Base-by-base conservation (phyloP, 23 red algal species). In the Chondrus crispus region DNA sequence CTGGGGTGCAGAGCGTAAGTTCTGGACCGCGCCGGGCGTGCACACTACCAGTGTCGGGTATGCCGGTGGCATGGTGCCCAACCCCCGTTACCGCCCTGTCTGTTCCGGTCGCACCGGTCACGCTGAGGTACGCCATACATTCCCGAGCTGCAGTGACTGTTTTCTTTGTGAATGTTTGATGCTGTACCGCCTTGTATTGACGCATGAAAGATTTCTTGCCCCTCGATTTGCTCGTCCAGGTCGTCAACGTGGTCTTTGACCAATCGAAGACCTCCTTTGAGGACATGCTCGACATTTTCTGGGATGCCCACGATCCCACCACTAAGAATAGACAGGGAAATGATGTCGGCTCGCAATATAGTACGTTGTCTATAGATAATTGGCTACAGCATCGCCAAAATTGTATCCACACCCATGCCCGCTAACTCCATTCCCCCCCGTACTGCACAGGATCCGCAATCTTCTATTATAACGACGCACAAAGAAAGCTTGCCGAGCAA, bases 311-410 rank as follows among this genome's bases (percentile, higher is more conserved):
- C 45, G 87, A 95, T 49, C 91, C 93, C 37, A 98, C 96, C 47
- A 90, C 89, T 43, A 57, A 64, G 75, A 94, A 98, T 77, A 54
- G 96, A 26, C 96, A 98, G 70, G 96, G 96, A 41, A 96, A 95
- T 60, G 96, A 98, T 79, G 88, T 94, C 32, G 96, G 96, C 60
- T 91, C 93, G 35, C 96, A 98, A 42, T 98, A 98, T 62, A 89
- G 93, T 90, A 77, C 12, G 71, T 48, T 1, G 11, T 47, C n/a
- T 26, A 13, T 9, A 9, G 9, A 9, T 37, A 46, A 26, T 72
- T 55, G 50, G 13, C 13, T 55, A 12, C 20, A 20, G 50, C 12
- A 14, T 55, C 50, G 50, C 20, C 50, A 0, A 19, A 66, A 66
- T n/a, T 32, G 60, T 32, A n/a, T 66, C 60, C 5, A 66, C 60